phyloP scores from a whole-genome alignment of 73 alveolate species.

The Blepharisma stoltei region DNA sequence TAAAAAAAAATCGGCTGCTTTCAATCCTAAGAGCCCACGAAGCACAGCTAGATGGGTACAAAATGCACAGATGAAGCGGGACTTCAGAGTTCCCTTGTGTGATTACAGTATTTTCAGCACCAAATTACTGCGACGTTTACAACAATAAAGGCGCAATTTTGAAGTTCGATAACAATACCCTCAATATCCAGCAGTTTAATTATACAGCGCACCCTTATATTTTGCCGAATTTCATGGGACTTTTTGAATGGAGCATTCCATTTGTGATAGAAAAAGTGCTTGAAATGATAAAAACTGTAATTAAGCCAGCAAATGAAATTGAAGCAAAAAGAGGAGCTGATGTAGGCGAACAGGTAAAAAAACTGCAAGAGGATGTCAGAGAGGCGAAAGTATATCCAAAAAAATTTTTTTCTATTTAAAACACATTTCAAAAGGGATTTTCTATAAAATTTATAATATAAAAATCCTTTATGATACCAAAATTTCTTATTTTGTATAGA shows the following conservation, averaged over 20 bases:
- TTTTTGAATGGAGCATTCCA: constrained; percentile 81
- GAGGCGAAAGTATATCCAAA: too few relatives aligned
- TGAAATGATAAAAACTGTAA: constrained; percentile 64
- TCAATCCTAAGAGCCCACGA: constrained; percentile 88
- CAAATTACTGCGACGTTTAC: constrained; percentile 90
- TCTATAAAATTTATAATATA: too few relatives aligned
- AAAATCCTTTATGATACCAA: constrained; percentile 18
- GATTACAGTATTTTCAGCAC: constrained; percentile 85
- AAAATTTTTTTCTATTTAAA: too few relatives aligned
- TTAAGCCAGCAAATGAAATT: constrained; percentile 52
- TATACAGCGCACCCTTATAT: constrained; percentile 84
- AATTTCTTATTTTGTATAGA: constrained; percentile 38
- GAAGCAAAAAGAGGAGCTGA: constrained; percentile 61
- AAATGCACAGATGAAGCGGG: constrained; percentile 84
- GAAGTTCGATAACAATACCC: constrained; percentile 69
- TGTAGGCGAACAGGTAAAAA: constrained; percentile 45
- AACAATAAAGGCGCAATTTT: constrained; percentile 85
- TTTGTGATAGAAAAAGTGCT: constrained; percentile 81
- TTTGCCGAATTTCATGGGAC: constrained; percentile 79
- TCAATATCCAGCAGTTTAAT: constrained; percentile 77
- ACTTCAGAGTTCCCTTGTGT: constrained; percentile 78
- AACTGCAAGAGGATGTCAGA: constrained; percentile 16
- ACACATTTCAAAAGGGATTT: too few relatives aligned
- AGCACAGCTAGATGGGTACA: constrained; percentile 87
- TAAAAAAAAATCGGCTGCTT: constrained; percentile 41